A percentile compares a stretch with the other conserved stretches of the same genome.
These are phyloP conservation scores for Dryas integrifolia DNA, from an alignment of 331 rosid species.

Conservation along the genomic window DNA sequence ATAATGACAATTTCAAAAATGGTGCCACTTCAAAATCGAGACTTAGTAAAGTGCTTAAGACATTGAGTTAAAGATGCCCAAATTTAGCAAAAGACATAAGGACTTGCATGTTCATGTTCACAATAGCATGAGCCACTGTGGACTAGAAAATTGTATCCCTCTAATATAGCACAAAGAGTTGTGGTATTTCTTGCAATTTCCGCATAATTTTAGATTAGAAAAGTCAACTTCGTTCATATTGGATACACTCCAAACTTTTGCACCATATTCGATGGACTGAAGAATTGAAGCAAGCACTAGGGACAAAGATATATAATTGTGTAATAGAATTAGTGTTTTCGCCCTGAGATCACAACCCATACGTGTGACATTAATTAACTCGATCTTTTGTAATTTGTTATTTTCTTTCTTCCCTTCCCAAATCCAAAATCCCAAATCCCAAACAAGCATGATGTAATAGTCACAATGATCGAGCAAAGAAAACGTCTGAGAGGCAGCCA, in stretches of 20 bases:
- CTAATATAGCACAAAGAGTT: too few relatives aligned
- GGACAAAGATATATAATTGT: background rate
- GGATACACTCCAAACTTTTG: background rate
- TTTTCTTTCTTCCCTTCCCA: background rate
- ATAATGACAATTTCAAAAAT: too few relatives aligned
- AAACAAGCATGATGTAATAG: constrained; percentile 10
- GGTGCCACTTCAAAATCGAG: too few relatives aligned
- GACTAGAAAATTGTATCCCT: too few relatives aligned
- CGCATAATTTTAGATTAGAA: too few relatives aligned
- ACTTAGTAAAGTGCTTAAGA: too few relatives aligned
- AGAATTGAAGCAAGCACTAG: background rate
- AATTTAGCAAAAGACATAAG: too few relatives aligned
- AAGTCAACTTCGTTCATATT: too few relatives aligned
- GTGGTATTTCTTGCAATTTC: too few relatives aligned
- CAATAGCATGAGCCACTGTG: too few relatives aligned
- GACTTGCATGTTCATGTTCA: too few relatives aligned
- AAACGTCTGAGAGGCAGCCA: background rate
- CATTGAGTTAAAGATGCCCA: too few relatives aligned
- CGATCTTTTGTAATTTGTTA: background rate
- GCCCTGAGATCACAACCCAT: background rate
- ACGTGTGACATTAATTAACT: background rate
- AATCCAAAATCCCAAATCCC: background rate
- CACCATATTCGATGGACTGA: background rate
- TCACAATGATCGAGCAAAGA: background rate
- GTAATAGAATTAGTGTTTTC: background rate